Base-by-base conservation (phyloP, 495 filamentous ascomycete species). In the Penicillium dipodomyicola region DNA sequence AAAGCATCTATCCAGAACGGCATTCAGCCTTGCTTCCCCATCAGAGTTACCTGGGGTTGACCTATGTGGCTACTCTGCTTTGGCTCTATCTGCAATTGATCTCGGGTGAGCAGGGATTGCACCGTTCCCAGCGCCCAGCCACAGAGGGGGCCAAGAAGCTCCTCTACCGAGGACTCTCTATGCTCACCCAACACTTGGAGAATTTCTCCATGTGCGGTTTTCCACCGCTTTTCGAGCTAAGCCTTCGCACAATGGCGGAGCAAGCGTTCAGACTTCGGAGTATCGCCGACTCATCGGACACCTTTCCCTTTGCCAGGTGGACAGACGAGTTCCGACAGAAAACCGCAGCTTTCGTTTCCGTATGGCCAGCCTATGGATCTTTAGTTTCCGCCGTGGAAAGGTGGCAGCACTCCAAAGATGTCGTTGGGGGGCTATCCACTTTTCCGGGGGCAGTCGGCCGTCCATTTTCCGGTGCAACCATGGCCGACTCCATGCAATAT, bases 151-250 rank as follows among this genome's bases (percentile, higher is more conserved):
- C 74, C 8, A 77, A 76, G 60, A 75, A 74, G 54, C 67, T 78
- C 3, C 72, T 79, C 0, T 75, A 74, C 48, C 68, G 77, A 9
- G 72, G 72, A 10, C 59, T 75, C 12, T 65, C 70, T 8, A 73
- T 80, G 57, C 39, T 80, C n/a, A 70, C 72, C 15, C 73, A 78
- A 25, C 77, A 80, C 61, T 61, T 78, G 35, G 71, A 77, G 5
- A 77, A 75, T 29, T 82, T 80, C 54, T 65, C 69, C 10, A 67
- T 75, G 32, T 77, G 78, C 37, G 75, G 74, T 41, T 61, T 81
- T 1, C 77, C 79, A 5, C 79, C 79, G 0, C 61, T 79, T 5
- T 80, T 80, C 22, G 76, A 79, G 51, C 64, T 73, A 17, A 61
- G 65, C 9, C 51, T 79, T 23, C 72, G 70, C 7, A 76, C 73